Evolutionary conservation across 306 rosid species (phyloP), one percentile per base, ranked within the genome.

Genomic region (Lotus japonicus): DNA sequence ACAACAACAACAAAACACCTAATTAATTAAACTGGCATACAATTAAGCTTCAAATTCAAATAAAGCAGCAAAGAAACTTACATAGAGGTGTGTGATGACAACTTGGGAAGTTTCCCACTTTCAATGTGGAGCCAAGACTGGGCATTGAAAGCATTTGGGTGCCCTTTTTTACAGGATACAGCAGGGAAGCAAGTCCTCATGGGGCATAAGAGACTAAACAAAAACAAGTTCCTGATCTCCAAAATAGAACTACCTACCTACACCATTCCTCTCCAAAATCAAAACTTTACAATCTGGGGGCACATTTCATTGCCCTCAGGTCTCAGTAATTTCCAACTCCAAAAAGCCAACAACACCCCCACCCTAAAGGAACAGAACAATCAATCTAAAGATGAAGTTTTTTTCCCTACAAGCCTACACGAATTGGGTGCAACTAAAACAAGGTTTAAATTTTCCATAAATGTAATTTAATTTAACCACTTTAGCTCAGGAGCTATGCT

Each of bases 101-200:
- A 71, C 72, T 92, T 92, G 66, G 88, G 73, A 71, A 84, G 82
- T 72, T 92, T 89, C 75, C 95, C 98, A 74, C 96, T 87, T 81
- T 92, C 98, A 80, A 89, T 95, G 56, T 92, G 95, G 28, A 89
- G 88, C 89, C 96, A 89, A 38, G 96, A 81, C 84, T 87, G 92
- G 13, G 96, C 92, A 85, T 83, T 89, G 15, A 87, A 69, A 76
- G 89, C 90, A 87, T 82, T 87, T 51, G 81, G 83, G 74, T 92
- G 95, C 9, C 81, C 53, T 55, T 87, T 96, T 84, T 87, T 92
- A 66, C 86, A 84, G 42, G 85, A 75, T 49, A 89, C 98, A 35
- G 96, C 77, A 71, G 98, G 85, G 78, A 92, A 87, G 84, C 89
- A 92, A 77, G 85, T 81, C 92, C 79, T 92, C 98, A 92, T 92